phyloP scores from a whole-genome alignment of 139 green algal species.

The Yamagishiella unicocca region DNA sequence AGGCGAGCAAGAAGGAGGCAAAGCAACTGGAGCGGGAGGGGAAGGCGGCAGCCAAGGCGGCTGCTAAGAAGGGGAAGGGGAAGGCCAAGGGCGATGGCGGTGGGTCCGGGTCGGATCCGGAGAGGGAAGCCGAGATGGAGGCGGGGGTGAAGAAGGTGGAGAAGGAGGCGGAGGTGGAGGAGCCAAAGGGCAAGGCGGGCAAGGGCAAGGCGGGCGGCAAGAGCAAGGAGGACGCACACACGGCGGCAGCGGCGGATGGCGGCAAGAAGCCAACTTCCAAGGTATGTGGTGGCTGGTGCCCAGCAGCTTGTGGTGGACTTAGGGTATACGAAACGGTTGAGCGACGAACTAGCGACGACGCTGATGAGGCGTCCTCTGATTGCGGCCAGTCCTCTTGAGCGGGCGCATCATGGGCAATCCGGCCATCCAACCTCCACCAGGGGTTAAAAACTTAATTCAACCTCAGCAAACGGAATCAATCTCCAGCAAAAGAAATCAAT shows the following conservation, averaged over 20 bases:
- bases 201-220: slow-evolving; percentile 7
- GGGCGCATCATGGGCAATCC: too few relatives aligned
- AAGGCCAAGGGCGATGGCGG: background rate
- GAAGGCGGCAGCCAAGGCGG: background rate
- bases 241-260: background rate
- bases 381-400: too few relatives aligned
- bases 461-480: too few relatives aligned
- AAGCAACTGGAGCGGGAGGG: slow-evolving; percentile 45
- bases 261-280: slow-evolving; percentile 49
- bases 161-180: background rate
- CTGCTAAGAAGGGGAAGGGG: slow-evolving; percentile 17
- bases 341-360: too few relatives aligned
- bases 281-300: background rate
- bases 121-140: background rate
- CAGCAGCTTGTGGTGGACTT: too few relatives aligned
- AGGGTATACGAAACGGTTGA: too few relatives aligned
- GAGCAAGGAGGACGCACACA: background rate
- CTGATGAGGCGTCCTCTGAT: too few relatives aligned
- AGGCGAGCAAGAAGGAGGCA: background rate
- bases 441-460: too few relatives aligned
- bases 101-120: too few relatives aligned
- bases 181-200: background rate
- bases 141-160: background rate
- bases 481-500: too few relatives aligned
- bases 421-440: too few relatives aligned